Evolutionary conservation across 345 rosid genomes (phyloP), one percentile per base, ranked within the genome.

Genomic region (Eucalyptus curtisii): DNA sequence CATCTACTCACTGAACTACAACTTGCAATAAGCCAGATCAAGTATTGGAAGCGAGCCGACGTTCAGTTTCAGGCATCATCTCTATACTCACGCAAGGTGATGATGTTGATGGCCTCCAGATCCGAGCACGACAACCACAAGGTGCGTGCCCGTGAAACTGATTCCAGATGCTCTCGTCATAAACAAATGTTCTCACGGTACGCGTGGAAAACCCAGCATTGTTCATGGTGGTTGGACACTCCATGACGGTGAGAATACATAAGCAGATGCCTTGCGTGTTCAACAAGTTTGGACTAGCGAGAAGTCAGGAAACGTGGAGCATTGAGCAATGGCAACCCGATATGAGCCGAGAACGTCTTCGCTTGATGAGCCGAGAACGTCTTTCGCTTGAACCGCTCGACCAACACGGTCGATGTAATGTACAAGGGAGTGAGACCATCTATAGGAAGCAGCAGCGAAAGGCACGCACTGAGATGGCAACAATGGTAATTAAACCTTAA

Each of bases 1-100:
- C 91, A 89, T 25, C 88, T 31, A 59, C 68, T 92, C 17, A 76
- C 88, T n/a, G 89, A 87, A 37, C 87, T 88, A 61, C 92, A 90
- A 49, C 88, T 33, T 91, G 91, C 88, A 24, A 52, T 53, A 85
- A n/a, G 42, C 89, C 92, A 16, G 88, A 90, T 40, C 66, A 49
- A 82, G 93, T 91, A n/a, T 40, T 88, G 20, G 92, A 91, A n/a
- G 40, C 89, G 30, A 90, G 90, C 80, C 90, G 90, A n/a, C 91
- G 88, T 89, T 93, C 91, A 10, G 91, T 88, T 87, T 50, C 91
- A 10, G 66, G 91, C 52, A 87, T 89, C 48, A 85, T 90, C 50
- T 24, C 90, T 85, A 40, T 92, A 61, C 89, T 90, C 44, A 89
- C 22, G 80, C 92, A 90, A 86, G 89, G 85, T 10, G 81, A 89